Conservation (phyloP, 2,329 filamentous ascomycete species). For the Fonsecaea multimorphosa region DNA sequence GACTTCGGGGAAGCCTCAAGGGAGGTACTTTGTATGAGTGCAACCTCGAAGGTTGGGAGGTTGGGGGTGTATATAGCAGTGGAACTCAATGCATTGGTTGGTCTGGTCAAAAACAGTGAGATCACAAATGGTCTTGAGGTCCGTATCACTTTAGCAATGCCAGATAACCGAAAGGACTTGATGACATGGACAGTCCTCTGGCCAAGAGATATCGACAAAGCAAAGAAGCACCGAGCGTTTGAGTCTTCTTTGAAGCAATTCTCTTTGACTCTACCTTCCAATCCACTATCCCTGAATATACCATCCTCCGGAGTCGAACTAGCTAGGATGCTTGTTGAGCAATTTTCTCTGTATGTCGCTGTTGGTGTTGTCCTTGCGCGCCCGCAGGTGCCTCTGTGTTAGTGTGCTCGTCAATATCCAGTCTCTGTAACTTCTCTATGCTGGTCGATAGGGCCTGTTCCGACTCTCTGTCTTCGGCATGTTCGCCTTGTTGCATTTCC, state of each 20-base stretch:
- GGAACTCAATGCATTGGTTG: neutral
- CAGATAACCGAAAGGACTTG: neutral
- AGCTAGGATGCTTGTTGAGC: slow-evolving; percentile 5
- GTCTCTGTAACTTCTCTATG: slow-evolving; percentile 32
- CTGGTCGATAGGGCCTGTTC: slow-evolving; percentile 34
- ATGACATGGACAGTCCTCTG: neutral
- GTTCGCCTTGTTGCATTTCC: neutral
- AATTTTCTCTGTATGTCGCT: neutral
- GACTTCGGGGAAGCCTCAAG: neutral
- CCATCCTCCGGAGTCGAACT: neutral
- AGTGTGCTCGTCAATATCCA: slow-evolving; percentile 27
- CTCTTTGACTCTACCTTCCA: neutral
- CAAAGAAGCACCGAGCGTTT: neutral
- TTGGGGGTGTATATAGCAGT: neutral
- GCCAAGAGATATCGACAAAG: neutral
- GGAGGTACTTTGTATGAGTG: neutral
- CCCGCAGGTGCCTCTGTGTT: neutral
- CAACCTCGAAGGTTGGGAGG: no score
- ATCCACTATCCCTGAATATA: neutral
- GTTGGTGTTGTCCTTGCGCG: neutral
- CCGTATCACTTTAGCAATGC: neutral
- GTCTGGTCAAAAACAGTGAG: neutral
- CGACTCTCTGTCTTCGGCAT: slow-evolving; percentile 3
- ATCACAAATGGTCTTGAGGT: neutral
- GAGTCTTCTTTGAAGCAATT: neutral